These are phyloP conservation scores for Filosporella fistucella DNA, from an alignment of 495 filamentous ascomycete genomes.

Conservation along the genomic window DNA sequence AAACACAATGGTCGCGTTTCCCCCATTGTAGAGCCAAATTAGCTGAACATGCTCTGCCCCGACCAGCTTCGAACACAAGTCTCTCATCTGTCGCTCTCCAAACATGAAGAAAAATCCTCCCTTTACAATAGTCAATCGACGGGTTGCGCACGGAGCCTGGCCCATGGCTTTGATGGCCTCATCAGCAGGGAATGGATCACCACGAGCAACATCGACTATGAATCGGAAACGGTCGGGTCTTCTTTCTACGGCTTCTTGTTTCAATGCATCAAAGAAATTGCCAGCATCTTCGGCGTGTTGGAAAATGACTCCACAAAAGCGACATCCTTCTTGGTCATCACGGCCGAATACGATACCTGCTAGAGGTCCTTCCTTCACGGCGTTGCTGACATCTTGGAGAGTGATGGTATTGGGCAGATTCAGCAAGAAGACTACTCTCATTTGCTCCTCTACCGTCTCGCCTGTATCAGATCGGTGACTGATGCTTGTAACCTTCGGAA, in stretches of 20 bases:
- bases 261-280: constrained; percentile 9
- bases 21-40: constrained; percentile 23
- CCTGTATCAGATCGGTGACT: not conserved
- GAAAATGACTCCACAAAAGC: constrained; percentile 18
- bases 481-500: constrained; percentile 1
- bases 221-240: constrained; percentile 16
- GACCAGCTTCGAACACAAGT: constrained; percentile 14
- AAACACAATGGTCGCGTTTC: constrained; percentile 25
- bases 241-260: constrained; percentile 4
- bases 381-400: constrained; percentile 18
- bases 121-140: constrained; percentile 24
- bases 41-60: constrained; percentile 18
- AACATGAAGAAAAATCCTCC: constrained; percentile 22
- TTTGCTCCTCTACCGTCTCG: constrained; percentile 10
- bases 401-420: constrained; percentile 15
- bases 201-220: constrained; percentile 14
- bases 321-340: constrained; percentile 4
- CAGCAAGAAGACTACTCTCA: constrained; percentile 17
- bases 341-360: constrained; percentile 13
- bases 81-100: constrained; percentile 5
- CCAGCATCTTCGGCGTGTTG: constrained; percentile 17
- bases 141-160: constrained; percentile 8
- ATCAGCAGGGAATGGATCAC: constrained; percentile 11
- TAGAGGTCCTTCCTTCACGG: constrained; percentile 19
- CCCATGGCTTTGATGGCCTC: constrained; percentile 17